phyloP scores from a whole-genome alignment of 2,329 filamentous ascomycete species.

The Aspergillus spinulosporus region DNA sequence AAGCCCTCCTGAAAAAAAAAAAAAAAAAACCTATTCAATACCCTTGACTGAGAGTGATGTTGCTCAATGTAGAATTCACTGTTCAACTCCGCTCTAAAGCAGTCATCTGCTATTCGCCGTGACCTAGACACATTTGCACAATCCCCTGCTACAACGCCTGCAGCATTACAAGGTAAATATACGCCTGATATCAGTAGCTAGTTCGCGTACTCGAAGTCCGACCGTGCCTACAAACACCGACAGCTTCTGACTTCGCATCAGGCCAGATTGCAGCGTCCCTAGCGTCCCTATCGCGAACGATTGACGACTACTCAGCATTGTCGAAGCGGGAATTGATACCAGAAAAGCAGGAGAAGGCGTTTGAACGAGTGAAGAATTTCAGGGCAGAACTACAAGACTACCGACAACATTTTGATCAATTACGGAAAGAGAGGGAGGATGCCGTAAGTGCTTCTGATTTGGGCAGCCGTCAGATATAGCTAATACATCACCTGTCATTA shows the following conservation, averaged over 20 bases:
- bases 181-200: neutral
- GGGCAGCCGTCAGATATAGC: neutral
- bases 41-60: neutral
- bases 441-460: conserved; percentile 46
- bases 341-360: conserved; percentile 88
- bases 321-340: conserved; percentile 86
- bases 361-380: conserved; percentile 82
- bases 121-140: conserved; percentile 72
- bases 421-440: conserved; percentile 78
- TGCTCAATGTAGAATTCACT: conserved; percentile 65
- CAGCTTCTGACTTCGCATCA: conserved; percentile 39
- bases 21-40: neutral
- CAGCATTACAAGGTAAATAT: conserved; percentile 58
- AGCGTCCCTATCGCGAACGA: conserved; percentile 78
- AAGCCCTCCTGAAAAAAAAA: neutral
- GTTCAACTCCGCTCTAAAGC: conserved; percentile 83
- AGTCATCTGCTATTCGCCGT: conserved; percentile 75
- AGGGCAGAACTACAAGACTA: conserved; percentile 78
- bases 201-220: neutral
- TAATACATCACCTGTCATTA: conserved; percentile 25
- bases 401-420: conserved; percentile 70
- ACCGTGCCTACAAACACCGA: neutral
- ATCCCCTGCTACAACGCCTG: conserved; percentile 57
- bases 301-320: conserved; percentile 87
- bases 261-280: conserved; percentile 77